These are phyloP conservation scores for Fusarium sp. DNA, from an alignment of 2,329 filamentous ascomycete species.

Conservation along the genomic window DNA sequence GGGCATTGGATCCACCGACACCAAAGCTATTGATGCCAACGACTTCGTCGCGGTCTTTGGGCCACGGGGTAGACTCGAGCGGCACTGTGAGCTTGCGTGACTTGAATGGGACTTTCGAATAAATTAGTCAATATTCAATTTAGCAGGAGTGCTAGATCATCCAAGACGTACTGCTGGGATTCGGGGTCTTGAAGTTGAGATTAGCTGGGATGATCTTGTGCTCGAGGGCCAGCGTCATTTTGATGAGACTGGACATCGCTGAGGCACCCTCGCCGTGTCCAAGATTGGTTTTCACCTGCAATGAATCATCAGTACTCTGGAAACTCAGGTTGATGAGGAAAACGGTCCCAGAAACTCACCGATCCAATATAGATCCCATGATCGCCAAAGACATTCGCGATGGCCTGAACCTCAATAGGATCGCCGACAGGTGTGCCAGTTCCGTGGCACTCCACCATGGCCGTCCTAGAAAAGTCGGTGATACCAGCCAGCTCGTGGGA, in stretches of 20 bases:
- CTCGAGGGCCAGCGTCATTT: slow-evolving; percentile 48
- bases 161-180: slow-evolving; percentile 25
- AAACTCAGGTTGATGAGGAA: slow-evolving; percentile 51
- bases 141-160: no score
- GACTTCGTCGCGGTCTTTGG: slow-evolving; percentile 32
- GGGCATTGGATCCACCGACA: slow-evolving; percentile 7
- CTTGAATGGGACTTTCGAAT: slow-evolving; percentile 39
- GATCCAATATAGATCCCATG: slow-evolving; percentile 44
- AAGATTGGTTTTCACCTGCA: background rate
- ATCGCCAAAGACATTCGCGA: slow-evolving; percentile 47
- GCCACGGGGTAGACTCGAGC: slow-evolving; percentile 38
- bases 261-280: slow-evolving; percentile 52
- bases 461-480: background rate
- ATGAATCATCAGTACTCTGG: no score
- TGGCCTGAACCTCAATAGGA: slow-evolving; percentile 52
- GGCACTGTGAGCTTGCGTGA: slow-evolving; percentile 40
- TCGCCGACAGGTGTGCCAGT: slow-evolving; percentile 60
- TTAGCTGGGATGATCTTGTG: slow-evolving; percentile 47
- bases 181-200: slow-evolving; percentile 45
- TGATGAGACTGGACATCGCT: slow-evolving; percentile 47
- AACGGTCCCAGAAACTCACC: background rate
- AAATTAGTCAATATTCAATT: background rate
- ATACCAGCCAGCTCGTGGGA: slow-evolving; percentile 3
- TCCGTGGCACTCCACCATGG: slow-evolving; percentile 49
- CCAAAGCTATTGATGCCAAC: slow-evolving; percentile 52